Percentiles rank a stretch among this genome's conserved stretches.
These are phyloP conservation scores for Sugiyamaella marilandica DNA, from an alignment of 805 yeast genomes.

Conservation along the genomic window DNA sequence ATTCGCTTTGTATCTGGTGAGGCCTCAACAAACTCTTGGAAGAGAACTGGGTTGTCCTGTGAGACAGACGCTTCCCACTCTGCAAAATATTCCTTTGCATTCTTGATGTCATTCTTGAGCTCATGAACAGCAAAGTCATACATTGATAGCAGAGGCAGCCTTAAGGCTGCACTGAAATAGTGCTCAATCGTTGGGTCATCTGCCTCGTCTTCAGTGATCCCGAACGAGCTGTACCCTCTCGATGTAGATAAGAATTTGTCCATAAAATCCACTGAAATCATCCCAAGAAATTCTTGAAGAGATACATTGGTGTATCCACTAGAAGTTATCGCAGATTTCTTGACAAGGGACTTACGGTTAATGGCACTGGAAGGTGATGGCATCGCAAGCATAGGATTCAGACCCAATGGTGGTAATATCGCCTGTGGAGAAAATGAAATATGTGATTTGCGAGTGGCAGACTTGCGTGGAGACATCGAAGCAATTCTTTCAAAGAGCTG, in stretches of 20 bases:
- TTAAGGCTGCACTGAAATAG: slow-evolving; percentile 38
- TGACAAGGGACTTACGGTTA: background rate
- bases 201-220: slow-evolving; percentile 14
- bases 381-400: background rate
- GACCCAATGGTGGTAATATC: background rate
- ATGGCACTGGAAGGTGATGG: background rate
- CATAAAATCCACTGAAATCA: slow-evolving; percentile 29
- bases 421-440: background rate
- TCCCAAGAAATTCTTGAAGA: slow-evolving; percentile 24
- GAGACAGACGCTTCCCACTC: slow-evolving; percentile 44
- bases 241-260: slow-evolving; percentile 24
- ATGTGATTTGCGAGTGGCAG: background rate
- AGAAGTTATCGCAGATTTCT: background rate
- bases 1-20: slow-evolving; percentile 36
- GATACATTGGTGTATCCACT: slow-evolving; percentile 16
- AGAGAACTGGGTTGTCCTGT: slow-evolving; percentile 45
- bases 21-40: slow-evolving; percentile 45
- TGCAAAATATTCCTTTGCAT: slow-evolving; percentile 45
- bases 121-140: slow-evolving; percentile 53
- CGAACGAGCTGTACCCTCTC: slow-evolving; percentile 21
- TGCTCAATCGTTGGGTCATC: slow-evolving; percentile 31
- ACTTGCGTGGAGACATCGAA: slow-evolving; percentile 12
- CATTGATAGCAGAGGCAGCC: slow-evolving; percentile 44
- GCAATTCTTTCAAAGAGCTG: slow-evolving; percentile 4
- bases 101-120: slow-evolving; percentile 44